Conservation (phyloP, 176 grass and related monocot species). For the Cymbopogon citratus region DNA sequence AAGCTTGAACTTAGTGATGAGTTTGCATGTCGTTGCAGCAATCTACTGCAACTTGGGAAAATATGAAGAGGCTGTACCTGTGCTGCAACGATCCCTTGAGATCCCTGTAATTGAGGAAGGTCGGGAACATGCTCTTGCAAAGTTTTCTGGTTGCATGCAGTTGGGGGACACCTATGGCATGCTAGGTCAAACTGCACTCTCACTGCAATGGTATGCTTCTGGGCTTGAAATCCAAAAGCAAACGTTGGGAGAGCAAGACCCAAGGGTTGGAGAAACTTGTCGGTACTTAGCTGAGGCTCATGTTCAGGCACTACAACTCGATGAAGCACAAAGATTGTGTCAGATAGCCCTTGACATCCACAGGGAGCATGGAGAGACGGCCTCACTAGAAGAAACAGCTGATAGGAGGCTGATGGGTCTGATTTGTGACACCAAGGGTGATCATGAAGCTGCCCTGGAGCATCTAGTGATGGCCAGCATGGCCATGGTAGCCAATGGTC, state of each 20-base stretch:
- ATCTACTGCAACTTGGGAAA: conserved; percentile 82
- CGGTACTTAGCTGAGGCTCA: conserved; percentile 92
- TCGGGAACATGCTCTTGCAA: conserved; percentile 85
- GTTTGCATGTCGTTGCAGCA: conserved; percentile 89
- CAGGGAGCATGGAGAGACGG: conserved; percentile 48
- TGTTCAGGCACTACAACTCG: conserved; percentile 86
- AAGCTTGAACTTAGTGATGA: conserved; percentile 82
- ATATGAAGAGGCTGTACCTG: conserved; percentile 60
- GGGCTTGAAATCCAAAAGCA: conserved; percentile 84
- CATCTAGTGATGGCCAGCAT: conserved; percentile 86
- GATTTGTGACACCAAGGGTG: conserved; percentile 85
- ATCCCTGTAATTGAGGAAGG: conserved; percentile 80
- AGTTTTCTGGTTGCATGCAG: conserved; percentile 95
- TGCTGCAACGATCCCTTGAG: conserved; percentile 63
- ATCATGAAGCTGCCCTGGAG: conserved; percentile 83
- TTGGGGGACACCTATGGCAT: conserved; percentile 83
- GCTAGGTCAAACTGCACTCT: conserved; percentile 73
- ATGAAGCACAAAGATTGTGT: conserved; percentile 75
- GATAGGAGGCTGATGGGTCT: conserved; percentile 90
- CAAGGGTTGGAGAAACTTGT: conserved; percentile 85
- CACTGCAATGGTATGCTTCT: conserved; percentile 63
- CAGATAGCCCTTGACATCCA: conserved; percentile 80
- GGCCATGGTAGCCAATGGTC: conserved; percentile 81
- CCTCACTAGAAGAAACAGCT: conserved; percentile 78
- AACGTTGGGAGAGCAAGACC: conserved; percentile 70